Evolutionary conservation across 2,329 filamentous ascomycete species (phyloP), one percentile per base, ranked within the genome.

Genomic region (Aspergillus phoenicis): DNA sequence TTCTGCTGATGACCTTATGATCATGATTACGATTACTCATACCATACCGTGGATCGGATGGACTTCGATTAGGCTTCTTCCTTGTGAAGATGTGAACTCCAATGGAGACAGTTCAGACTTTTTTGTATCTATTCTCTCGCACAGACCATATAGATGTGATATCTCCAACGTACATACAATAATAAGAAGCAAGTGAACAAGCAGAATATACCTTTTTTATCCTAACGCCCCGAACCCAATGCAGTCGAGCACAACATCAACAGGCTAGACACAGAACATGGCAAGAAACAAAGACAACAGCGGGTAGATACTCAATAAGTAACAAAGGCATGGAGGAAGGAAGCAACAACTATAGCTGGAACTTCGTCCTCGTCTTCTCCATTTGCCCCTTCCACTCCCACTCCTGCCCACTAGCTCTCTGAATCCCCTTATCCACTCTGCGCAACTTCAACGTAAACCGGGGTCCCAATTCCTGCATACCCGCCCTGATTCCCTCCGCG

Each of bases 381-480:
- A 95, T 96, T 74, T 88, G 88, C 10, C 91, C 90, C 80, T 96
- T 96, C 95, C 95, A 99, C 75, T 97, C 87, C 94, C 95, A 98
- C 73, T 96, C 91, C 68, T 92, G 86, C 39, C 92, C 91, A 76
- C 86, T 88, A 51, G 77, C 89, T 81, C 76, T 87, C 82, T 82
- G 91, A 66, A 99, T 90, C 0, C 93, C 94, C 78, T 93, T 93
- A 75, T 98, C 94, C 47, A 98, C 89, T 70, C 95, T 87, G 68
- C 93, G 87, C 71, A 99, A 79, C 82, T 98, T 98, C 66, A 98
- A 78, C 2, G 91, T 94, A 80, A 95, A 84, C 70, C 88, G 83
- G 7, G 92, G 93, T 0, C 94, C 94, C 24, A 97, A 79, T 78
- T 98, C 95, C 77, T 98, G 95, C 71, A 98, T 78, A 5, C 94